Evolutionary conservation across 2,329 filamentous ascomycete genomes (phyloP).

Genomic region (Colletotrichum sp.): DNA sequence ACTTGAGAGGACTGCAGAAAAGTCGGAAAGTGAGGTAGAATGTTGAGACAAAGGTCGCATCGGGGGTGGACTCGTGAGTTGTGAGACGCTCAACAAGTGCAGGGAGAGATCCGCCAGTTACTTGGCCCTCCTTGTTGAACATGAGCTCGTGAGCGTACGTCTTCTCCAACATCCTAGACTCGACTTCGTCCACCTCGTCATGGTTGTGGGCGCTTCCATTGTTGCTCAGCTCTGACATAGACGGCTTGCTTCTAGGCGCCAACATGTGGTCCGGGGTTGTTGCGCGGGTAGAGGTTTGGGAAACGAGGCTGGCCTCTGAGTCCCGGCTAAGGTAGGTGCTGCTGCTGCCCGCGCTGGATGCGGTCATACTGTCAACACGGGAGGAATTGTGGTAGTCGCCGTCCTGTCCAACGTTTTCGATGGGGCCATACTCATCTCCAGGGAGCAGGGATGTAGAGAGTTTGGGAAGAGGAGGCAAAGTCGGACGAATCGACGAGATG

Average conservation of each 20-base stretch:
- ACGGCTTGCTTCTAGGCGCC: slow-evolving; percentile 62
- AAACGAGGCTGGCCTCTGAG: slow-evolving; percentile 81
- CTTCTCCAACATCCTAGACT: slow-evolving; percentile 85
- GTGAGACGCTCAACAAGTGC: slow-evolving; percentile 95
- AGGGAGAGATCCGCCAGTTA: slow-evolving; percentile 89
- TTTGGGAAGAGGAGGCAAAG: slow-evolving; percentile 61
- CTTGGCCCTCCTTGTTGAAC: slow-evolving; percentile 91
- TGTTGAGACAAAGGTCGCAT: slow-evolving; percentile 88
- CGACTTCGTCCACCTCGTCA: slow-evolving; percentile 80
- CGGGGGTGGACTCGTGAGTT: slow-evolving; percentile 89
- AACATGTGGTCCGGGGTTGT: slow-evolving; percentile 78
- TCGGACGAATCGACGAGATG: slow-evolving; percentile 51
- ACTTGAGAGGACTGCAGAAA: slow-evolving; percentile 81
- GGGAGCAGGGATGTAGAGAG: slow-evolving; percentile 56
- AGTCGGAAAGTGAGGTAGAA: slow-evolving; percentile 97
- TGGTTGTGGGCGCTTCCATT: slow-evolving; percentile 65
- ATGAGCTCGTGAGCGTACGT: slow-evolving; percentile 91
- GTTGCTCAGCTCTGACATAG: slow-evolving; percentile 71
- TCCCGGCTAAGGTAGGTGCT: slow-evolving; percentile 81
- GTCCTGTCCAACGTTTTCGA: slow-evolving; percentile 52
- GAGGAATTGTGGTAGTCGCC: slow-evolving; percentile 56
- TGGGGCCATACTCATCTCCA: slow-evolving; percentile 53
- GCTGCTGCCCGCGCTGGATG: slow-evolving; percentile 78
- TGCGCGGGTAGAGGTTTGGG: slow-evolving; percentile 83
- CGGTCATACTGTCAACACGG: slow-evolving; percentile 72